Evolutionary conservation across 345 rosid species (phyloP).

Genomic region (Melastoma malabathricum): DNA sequence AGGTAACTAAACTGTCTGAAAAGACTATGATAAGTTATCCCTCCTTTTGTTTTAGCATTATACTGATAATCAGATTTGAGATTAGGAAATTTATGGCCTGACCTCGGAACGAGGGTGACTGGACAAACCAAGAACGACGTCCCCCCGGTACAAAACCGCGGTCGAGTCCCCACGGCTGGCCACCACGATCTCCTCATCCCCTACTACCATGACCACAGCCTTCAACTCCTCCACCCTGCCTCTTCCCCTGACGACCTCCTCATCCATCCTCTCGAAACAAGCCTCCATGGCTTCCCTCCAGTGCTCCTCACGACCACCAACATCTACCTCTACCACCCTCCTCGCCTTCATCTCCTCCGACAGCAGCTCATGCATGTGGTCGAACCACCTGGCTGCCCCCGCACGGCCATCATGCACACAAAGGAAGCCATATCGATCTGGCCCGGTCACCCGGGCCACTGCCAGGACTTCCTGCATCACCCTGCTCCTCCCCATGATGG

Average conservation of each 20-base stretch:
- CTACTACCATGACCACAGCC: slow-evolving; percentile 24
- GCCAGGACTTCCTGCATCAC: slow-evolving; percentile 23
- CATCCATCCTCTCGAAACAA: slow-evolving; percentile 27
- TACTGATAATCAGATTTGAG: no score
- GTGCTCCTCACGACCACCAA: slow-evolving; percentile 4
- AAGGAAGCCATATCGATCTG: slow-evolving; percentile 17
- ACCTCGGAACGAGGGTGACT: no score
- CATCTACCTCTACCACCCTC: neutral
- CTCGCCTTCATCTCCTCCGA: slow-evolving; percentile 17
- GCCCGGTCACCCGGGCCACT: slow-evolving; percentile 6
- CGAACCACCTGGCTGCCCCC: slow-evolving; percentile 16
- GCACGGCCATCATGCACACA: slow-evolving; percentile 34
- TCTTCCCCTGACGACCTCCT: slow-evolving; percentile 15
- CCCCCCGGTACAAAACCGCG: slow-evolving; percentile 18
- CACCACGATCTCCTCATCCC: slow-evolving; percentile 20
- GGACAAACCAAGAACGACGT: slow-evolving; percentile 18
- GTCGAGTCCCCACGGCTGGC: slow-evolving; percentile 35
- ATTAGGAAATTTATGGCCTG: no score
- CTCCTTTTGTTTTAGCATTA: no score
- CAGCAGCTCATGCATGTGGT: slow-evolving; percentile 22
- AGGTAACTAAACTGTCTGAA: no score
- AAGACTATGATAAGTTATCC: no score
- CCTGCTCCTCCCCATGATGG: slow-evolving; percentile 25
- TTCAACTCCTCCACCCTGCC: slow-evolving; percentile 11
- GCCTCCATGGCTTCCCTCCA: slow-evolving; percentile 25